Conservation (phyloP, 2,329 filamentous ascomycete genomes). For the Cordyceps fumosorosea region DNA sequence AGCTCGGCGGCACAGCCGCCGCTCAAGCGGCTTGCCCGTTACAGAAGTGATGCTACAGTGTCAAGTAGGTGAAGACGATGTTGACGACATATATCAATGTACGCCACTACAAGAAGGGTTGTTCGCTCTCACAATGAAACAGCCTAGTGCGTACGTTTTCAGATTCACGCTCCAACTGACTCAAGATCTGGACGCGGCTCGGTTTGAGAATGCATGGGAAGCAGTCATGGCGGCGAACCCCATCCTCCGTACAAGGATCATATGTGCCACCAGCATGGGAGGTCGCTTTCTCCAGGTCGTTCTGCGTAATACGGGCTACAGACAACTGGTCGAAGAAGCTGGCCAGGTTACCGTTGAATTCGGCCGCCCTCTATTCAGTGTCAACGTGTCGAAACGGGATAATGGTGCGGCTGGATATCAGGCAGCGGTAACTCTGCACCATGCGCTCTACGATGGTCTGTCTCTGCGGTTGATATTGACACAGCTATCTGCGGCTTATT, state of each 20-base stretch:
- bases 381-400: constrained; percentile 4
- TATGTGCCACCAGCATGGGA: constrained; percentile 15
- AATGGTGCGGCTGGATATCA: constrained; percentile 8
- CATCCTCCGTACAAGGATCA: constrained; percentile 29
- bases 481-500: constrained; percentile 20
- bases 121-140: constrained; percentile 28
- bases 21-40: no score
- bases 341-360: not conserved
- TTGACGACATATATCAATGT: constrained; percentile 31
- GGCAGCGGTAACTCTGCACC: constrained; percentile 28
- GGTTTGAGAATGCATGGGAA: constrained; percentile 25
- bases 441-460: constrained; percentile 33
- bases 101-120: constrained; percentile 29
- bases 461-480: constrained; percentile 24
- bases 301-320: not conserved
- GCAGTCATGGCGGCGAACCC: constrained; percentile 19
- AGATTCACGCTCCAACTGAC: constrained; percentile 21
- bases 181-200: constrained; percentile 16
- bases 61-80: constrained; percentile 13
- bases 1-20: no score
- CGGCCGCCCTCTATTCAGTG: not conserved
- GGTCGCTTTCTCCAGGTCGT: not conserved
- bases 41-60: no score
- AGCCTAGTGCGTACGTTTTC: constrained; percentile 25
- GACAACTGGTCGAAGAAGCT: not conserved